Evolutionary conservation across 805 yeast species (phyloP), one percentile per base, ranked within the genome.

Genomic region (Gaillardinia entomophila): DNA sequence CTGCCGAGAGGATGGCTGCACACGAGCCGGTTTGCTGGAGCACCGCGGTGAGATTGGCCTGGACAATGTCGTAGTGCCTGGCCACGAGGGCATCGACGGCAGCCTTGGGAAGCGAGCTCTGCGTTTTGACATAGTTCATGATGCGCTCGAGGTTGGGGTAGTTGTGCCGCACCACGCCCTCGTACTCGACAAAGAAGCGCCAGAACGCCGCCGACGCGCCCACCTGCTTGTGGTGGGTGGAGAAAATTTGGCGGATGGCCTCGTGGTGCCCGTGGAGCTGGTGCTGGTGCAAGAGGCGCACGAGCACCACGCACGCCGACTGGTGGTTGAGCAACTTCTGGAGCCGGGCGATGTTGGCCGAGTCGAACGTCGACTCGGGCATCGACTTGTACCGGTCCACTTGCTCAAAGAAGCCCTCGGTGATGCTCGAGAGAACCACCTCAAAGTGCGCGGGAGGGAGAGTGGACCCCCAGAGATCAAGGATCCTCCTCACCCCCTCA

Each of bases 111-210:
- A 82, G 49, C 5, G 60, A 57, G 0, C 78, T 66, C 13, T 64
- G 47, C 3, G 45, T 51, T 20, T 72, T 71, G 22, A 81, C 46
- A 25, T 68, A 62, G 12, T 60, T 50, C 10, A 77, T 56, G 12
- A 79, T 58, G 27, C 56, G 62, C 14, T 63, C 54, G 16, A 79
- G 40, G 38, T 74, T 72, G 16, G 49, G 49, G 19, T 64, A 55
- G 38, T 77, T 76, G 13, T 62, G 55, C 30, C 61, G 61, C 1
- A 43, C 33, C 15, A 63, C 12, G 6, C 56, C 66, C 39, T 79
- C 82, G 44, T 71, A 76, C 29, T 73, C 71, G 38, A 80, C 67
- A 38, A 58, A 77, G 25, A 68, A 66, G 8, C 54, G 48, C 88
- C 88, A 82, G 43, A 78, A 82, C 14, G 64, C 45, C 4, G 54